phyloP scores from a whole-genome alignment of 2,329 filamentous ascomycete genomes.

The Phialocephala subalpina region DNA sequence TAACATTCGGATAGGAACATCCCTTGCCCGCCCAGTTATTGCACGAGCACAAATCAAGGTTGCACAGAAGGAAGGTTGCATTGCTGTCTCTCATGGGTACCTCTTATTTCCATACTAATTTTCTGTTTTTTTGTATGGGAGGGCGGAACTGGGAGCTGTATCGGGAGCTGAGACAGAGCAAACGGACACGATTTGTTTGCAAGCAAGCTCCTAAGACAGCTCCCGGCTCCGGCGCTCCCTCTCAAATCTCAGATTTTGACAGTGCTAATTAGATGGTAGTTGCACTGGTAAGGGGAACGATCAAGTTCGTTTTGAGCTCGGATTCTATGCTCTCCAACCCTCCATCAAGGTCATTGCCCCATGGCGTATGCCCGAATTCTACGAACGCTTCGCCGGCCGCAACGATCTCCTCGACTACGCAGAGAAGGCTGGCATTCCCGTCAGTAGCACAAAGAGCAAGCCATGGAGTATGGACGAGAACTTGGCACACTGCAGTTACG shows the following conservation, averaged over 20 bases:
- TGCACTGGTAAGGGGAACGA: constrained; percentile 70
- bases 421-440: constrained; percentile 70
- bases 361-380: constrained; percentile 76
- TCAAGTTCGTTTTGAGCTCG: constrained; percentile 71
- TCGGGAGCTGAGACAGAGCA: too few species aligned
- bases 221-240: too few species aligned
- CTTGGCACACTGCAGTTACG: constrained; percentile 80
- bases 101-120: too few species aligned
- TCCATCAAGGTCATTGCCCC: constrained; percentile 78
- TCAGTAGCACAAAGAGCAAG: constrained; percentile 76
- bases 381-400: constrained; percentile 74
- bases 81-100: constrained; percentile 59
- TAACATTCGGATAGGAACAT: constrained; percentile 54
- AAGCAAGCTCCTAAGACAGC: background rate
- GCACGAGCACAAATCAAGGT: constrained; percentile 71
- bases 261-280: too few species aligned
- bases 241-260: too few species aligned
- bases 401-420: constrained; percentile 79
- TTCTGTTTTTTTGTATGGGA: too few species aligned
- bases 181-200: too few species aligned
- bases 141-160: too few species aligned
- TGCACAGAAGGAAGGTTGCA: constrained; percentile 64
- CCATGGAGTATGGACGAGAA: constrained; percentile 76
- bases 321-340: constrained; percentile 68
- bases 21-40: constrained; percentile 74